A percentile compares a stretch with the other conserved stretches of the same genome.
Conservation (phyloP, 371 early-diverging fungal species). For the Nematocida parisii region DNA sequence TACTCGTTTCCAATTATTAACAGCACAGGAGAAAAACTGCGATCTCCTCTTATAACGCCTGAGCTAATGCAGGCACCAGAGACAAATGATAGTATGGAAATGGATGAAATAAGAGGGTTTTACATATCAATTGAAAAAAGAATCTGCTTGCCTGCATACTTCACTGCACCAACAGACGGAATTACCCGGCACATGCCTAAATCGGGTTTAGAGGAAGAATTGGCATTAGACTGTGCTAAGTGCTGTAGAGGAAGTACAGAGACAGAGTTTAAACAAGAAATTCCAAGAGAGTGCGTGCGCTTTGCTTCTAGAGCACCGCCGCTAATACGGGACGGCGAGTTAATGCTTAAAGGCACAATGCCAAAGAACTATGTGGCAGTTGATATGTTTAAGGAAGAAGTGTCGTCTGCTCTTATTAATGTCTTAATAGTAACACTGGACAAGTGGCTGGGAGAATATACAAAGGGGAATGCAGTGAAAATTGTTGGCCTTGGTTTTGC, state of each 20-base stretch:
- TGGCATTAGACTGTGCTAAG: not conserved
- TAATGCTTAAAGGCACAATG: not conserved
- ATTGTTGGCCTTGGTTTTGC: constrained; percentile 57
- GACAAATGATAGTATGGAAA: constrained; percentile 18
- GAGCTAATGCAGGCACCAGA: not conserved
- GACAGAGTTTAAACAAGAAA: not conserved
- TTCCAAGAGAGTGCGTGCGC: not conserved
- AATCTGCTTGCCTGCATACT: not conserved
- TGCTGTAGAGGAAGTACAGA: not conserved
- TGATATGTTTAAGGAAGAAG: constrained; percentile 25
- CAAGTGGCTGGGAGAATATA: constrained; percentile 56
- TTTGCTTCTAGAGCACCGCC: constrained; percentile 26
- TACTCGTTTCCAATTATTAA: constrained; percentile 42
- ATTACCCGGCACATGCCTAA: not conserved
- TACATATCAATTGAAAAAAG: constrained; percentile 44
- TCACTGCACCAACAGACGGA: not conserved
- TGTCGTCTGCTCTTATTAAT: constrained; percentile 1
- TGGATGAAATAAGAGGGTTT: constrained; percentile 42
- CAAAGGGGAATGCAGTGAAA: constrained; percentile 57
- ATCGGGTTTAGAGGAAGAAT: not conserved
- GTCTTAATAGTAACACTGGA: constrained; percentile 31
- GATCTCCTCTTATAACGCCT: constrained; percentile 27
- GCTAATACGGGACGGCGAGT: not conserved
- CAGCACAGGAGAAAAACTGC: not conserved
- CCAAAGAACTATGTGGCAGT: not conserved